Conservation (phyloP, 345 rosid species). For the Firmiana major region DNA sequence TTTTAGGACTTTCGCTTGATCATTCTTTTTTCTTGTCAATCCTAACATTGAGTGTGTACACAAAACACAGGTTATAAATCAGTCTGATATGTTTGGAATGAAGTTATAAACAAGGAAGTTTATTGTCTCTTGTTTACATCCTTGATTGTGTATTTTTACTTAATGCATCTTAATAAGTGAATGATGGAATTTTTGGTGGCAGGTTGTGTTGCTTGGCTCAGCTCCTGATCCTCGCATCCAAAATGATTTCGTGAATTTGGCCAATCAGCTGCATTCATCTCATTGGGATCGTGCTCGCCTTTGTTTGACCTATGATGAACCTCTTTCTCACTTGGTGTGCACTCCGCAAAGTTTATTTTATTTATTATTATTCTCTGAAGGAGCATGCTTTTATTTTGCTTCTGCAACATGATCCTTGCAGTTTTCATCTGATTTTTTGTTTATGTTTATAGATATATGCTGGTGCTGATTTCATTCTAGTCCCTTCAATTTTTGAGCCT, state of each 20-base stretch:
- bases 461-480: constrained; percentile 87
- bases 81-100: neutral
- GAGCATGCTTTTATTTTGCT: neutral
- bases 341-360: constrained; percentile 8
- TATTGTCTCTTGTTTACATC: neutral
- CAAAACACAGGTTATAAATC: neutral
- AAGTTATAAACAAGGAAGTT: neutral
- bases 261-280: constrained; percentile 68
- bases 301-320: constrained; percentile 84
- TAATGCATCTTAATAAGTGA: neutral
- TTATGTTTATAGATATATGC: constrained; percentile 62
- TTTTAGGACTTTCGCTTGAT: neutral
- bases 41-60: neutral
- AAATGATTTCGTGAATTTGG: constrained; percentile 79
- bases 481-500: constrained; percentile 95
- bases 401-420: constrained; percentile 8
- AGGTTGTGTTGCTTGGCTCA: constrained; percentile 92
- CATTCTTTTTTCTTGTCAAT: neutral
- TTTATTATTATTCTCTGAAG: neutral
- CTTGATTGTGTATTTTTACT: neutral
- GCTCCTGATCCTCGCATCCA: constrained; percentile 97
- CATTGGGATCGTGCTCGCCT: constrained; percentile 73
- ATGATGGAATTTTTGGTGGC: constrained; percentile 26
- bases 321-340: constrained; percentile 90
- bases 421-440: neutral